A percentile compares a stretch with the other conserved stretches of the same genome.
phyloP scores from a whole-genome alignment of 352 stramenopile species.

The Pythium pyrilobum region DNA sequence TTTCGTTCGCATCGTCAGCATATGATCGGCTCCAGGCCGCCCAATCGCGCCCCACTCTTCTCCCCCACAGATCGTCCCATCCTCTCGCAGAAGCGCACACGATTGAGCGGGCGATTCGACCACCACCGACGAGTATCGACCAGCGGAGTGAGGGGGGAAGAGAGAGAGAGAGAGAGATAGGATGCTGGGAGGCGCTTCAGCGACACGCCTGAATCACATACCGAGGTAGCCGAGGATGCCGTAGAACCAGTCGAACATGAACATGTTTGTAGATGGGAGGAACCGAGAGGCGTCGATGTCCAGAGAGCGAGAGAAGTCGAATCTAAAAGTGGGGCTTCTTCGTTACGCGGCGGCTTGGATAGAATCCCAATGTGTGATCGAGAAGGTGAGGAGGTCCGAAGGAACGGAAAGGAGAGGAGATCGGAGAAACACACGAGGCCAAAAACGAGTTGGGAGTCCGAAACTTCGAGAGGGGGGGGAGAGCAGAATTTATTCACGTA shows the following conservation, averaged over 20 bases:
- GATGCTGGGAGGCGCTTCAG: not conserved
- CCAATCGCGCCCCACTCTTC: too few species aligned
- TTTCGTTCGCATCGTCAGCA: not conserved
- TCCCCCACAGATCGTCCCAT: too few species aligned
- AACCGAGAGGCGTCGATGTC: not conserved
- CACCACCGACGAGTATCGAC: too few species aligned
- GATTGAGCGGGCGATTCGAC: too few species aligned
- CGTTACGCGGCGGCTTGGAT: slow-evolving; percentile 3
- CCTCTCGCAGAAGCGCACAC: too few species aligned
- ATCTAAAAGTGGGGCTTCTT: slow-evolving; percentile 22
- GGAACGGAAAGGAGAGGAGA: slow-evolving; percentile 14
- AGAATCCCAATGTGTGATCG: slow-evolving; percentile 19
- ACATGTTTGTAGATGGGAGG: slow-evolving; percentile 54
- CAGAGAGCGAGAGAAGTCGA: not conserved
- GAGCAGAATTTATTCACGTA: slow-evolving; percentile 7
- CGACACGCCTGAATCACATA: slow-evolving; percentile 28
- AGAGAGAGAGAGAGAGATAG: not conserved
- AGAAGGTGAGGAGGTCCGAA: slow-evolving; percentile 4
- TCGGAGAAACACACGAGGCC: slow-evolving; percentile 1
- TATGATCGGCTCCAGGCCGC: too few species aligned
- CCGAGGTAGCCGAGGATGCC: slow-evolving; percentile 90
- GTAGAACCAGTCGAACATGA: slow-evolving; percentile 96
- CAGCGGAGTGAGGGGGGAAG: not conserved
- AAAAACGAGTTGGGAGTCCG: not conserved
- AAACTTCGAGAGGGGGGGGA: not conserved